Percentiles rank a stretch among this genome's conserved stretches.
phyloP scores from a whole-genome alignment of 2,329 filamentous ascomycete species.

The Ambrosiella beaveri region DNA sequence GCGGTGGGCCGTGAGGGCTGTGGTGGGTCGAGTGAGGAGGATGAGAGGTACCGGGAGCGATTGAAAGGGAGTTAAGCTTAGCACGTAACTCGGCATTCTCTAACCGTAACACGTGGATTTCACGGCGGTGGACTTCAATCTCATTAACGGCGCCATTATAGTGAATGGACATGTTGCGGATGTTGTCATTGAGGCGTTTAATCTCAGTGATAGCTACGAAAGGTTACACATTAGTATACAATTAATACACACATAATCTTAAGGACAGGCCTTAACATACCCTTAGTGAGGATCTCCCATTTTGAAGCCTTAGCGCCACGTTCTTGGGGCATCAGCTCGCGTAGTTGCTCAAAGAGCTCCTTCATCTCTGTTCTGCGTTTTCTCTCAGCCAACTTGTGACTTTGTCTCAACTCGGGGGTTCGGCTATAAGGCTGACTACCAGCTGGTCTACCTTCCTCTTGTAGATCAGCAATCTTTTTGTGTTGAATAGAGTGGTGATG shows the following conservation, averaged over 20 bases:
- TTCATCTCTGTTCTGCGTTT: slow-evolving; percentile 82
- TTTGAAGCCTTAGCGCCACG: slow-evolving; percentile 74
- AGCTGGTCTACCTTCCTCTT: slow-evolving; percentile 33
- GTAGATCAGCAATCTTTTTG: slow-evolving; percentile 49
- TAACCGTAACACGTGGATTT: slow-evolving; percentile 29
- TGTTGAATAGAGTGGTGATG: slow-evolving; percentile 67
- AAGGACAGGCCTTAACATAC: slow-evolving; percentile 28
- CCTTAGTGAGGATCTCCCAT: slow-evolving; percentile 77
- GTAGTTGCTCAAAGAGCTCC: slow-evolving; percentile 64
- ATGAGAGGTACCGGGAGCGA: slow-evolving; percentile 7
- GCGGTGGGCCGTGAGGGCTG: slow-evolving; percentile 14
- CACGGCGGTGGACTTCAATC: slow-evolving; percentile 31
- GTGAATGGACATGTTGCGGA: slow-evolving; percentile 30
- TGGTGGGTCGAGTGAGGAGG: slow-evolving; percentile 12
- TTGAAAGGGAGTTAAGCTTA: slow-evolving; percentile 16
- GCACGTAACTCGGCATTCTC: slow-evolving; percentile 31
- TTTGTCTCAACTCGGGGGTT: slow-evolving; percentile 65
- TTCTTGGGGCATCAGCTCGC: slow-evolving; percentile 63
- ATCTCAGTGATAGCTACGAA: slow-evolving; percentile 43
- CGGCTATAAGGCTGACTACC: slow-evolving; percentile 62
- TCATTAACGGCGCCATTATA: slow-evolving; percentile 27
- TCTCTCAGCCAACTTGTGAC: slow-evolving; percentile 70
- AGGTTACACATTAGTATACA: slow-evolving; percentile 6
- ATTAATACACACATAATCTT: background rate
- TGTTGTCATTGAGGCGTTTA: slow-evolving; percentile 33